Evolutionary conservation across 257 asterid genomes (phyloP).

Genomic region (Gynochthodes officinalis): DNA sequence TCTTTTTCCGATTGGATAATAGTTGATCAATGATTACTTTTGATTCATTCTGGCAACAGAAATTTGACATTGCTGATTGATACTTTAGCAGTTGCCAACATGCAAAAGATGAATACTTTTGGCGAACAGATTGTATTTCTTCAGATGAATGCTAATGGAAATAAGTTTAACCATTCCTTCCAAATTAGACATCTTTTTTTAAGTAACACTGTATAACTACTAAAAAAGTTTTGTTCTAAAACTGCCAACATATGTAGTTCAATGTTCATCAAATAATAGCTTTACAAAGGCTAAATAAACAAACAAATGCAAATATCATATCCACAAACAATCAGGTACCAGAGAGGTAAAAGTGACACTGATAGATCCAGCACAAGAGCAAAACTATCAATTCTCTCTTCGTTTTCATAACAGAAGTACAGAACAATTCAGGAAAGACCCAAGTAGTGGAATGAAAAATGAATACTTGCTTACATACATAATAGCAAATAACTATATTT

Average conservation of each 20-base stretch:
- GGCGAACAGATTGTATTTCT: neutral
- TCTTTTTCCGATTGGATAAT: neutral
- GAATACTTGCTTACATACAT: slow-evolving; percentile 3
- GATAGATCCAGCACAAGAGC: neutral
- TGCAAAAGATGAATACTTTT: neutral
- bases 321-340: no score
- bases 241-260: neutral
- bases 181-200: no score
- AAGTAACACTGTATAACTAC: no score
- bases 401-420: neutral
- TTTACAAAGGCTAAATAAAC: neutral
- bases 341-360: neutral
- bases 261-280: neutral
- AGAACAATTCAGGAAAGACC: neutral
- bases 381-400: neutral
- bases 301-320: no score
- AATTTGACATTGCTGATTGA: neutral
- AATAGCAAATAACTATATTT: neutral
- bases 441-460: neutral
- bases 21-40: neutral
- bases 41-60: neutral
- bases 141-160: neutral
- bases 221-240: neutral
- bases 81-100: neutral
- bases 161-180: no score